Evolutionary conservation across 2,329 filamentous ascomycete genomes (phyloP).

Genomic region (Aureobasidium namibiae): DNA sequence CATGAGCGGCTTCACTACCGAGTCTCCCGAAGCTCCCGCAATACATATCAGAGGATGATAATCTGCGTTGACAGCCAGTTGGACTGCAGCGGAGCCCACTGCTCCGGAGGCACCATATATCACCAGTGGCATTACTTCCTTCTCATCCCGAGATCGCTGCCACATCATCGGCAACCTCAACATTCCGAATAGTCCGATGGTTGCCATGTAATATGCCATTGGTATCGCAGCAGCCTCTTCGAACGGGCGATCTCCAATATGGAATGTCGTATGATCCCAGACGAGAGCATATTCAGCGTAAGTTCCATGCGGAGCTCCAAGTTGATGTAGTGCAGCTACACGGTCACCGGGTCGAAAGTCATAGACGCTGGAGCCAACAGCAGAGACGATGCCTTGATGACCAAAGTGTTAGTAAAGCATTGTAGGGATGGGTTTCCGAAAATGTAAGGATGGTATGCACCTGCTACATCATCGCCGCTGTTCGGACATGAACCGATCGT

Average conservation of each 20-base stretch:
- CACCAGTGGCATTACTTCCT: constrained; percentile 34
- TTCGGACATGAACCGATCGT: background rate
- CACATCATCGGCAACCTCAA: constrained; percentile 44
- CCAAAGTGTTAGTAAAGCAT: background rate
- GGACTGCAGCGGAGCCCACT: background rate
- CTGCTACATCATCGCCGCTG: background rate
- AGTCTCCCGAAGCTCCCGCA: background rate
- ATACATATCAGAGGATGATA: background rate
- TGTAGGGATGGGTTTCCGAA: background rate
- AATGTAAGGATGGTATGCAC: no score
- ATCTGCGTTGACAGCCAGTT: background rate
- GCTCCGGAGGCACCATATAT: background rate
- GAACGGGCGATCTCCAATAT: constrained; percentile 31
- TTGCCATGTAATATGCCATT: constrained; percentile 47
- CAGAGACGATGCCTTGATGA: constrained; percentile 13
- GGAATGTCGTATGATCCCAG: constrained; percentile 35
- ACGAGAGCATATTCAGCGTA: constrained; percentile 38
- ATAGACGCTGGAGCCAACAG: constrained; percentile 17
- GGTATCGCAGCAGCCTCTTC: constrained; percentile 47
- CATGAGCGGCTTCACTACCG: background rate
- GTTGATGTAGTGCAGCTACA: constrained; percentile 29
- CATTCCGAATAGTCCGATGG: constrained; percentile 41
- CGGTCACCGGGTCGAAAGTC: constrained; percentile 19
- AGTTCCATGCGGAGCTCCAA: constrained; percentile 27
- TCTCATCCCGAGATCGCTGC: constrained; percentile 35